Base-by-base conservation (phyloP, 2,329 filamentous ascomycete genomes). In the Venturiaceae sp. region DNA sequence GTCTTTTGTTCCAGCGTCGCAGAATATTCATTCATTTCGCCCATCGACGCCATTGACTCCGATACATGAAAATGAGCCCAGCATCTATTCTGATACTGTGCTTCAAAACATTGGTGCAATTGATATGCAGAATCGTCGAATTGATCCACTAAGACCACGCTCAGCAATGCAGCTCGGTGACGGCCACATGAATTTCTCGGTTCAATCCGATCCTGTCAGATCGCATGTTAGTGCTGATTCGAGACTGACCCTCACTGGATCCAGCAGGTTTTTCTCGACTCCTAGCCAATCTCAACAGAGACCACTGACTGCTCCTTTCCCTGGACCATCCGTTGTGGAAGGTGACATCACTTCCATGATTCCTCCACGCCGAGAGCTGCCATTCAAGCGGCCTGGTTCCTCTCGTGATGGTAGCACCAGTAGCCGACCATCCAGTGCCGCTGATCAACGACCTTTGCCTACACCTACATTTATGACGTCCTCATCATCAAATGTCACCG, bases 281-380 rank as follows among this genome's bases (percentile, higher is more conserved):
- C 13, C 44, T 2, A 30, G 23, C 34, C 55, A 11, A 44, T 50
- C 21, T 21, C n/a, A 41, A 7, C 55, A 46, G 23, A 60, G 63
- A 13, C 61, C 59, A 5, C 63, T 61, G 34, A 63, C 60, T 28
- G 56, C 66, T 44, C 58, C 58, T 28, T 30, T 50, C 19, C 14
- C 23, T 13, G 23, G 44, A 13, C 19, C 44, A 14, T 50, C 44
- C n/a, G 44, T 3, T 8, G 23, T 30, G 13, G 44, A 30, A 14
- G 59, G 61, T 19, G 61, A 65, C 30, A 55, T 62, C 11, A 61
- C 62, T 16, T 53, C 62, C n/a, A 53, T 60, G 19, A 64, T 73
- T 33, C 71, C 72, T 26, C 71, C 71, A 7, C 64, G 68, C 54
- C 67, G 72, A 53, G 72, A 74, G 60, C 66, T 74, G 19, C 72